Evolutionary conservation across 495 filamentous ascomycete genomes (phyloP).

Genomic region (Delitschia confertaspora): DNA sequence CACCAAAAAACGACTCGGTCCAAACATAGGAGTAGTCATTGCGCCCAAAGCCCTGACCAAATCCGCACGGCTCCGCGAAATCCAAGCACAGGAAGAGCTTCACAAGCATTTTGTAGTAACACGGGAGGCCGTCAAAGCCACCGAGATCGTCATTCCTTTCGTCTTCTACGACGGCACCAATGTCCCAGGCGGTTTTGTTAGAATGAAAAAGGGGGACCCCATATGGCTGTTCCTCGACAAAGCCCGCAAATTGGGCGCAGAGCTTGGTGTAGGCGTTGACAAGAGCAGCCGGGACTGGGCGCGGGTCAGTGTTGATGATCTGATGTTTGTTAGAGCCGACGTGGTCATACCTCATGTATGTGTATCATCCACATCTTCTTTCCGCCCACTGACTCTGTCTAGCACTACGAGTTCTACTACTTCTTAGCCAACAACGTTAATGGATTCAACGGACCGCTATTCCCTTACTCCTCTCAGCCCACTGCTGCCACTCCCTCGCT

Average conservation of each 20-base stretch:
- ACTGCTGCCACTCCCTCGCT: conserved; percentile 25
- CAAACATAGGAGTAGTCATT: conserved; percentile 57
- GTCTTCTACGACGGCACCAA: conserved; percentile 98
- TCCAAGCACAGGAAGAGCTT: conserved; percentile 68
- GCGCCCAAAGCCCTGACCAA: conserved; percentile 81
- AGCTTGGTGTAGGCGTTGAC: conserved; percentile 60
- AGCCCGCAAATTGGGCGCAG: conserved; percentile 79
- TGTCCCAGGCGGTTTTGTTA: conserved; percentile 71
- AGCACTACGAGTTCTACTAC: conserved; percentile 97
- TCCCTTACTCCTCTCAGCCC: conserved; percentile 59
- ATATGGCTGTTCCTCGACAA: conserved; percentile 88
- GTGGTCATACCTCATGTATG: conserved; percentile 91
- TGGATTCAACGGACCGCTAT: conserved; percentile 66
- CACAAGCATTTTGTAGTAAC: conserved; percentile 75
- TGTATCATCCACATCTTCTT: conserved; percentile 22
- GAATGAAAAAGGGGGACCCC: conserved; percentile 85
- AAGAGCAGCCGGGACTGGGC: conserved; percentile 77
- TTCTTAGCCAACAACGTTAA: conserved; percentile 81
- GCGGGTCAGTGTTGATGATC: conserved; percentile 86
- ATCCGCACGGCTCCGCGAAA: conserved; percentile 69
- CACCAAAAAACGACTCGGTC: conserved; percentile 46
- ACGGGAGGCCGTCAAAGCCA: conserved; percentile 80
- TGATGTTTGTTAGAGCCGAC: conserved; percentile 87
- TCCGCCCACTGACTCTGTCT: conserved; percentile 8
- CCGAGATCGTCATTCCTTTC: conserved; percentile 87